A percentile compares a stretch with the other conserved stretches of the same genome.
phyloP scores from a whole-genome alignment of 1,284 basidiomycete genomes.

The Malassezia cuniculi region DNA sequence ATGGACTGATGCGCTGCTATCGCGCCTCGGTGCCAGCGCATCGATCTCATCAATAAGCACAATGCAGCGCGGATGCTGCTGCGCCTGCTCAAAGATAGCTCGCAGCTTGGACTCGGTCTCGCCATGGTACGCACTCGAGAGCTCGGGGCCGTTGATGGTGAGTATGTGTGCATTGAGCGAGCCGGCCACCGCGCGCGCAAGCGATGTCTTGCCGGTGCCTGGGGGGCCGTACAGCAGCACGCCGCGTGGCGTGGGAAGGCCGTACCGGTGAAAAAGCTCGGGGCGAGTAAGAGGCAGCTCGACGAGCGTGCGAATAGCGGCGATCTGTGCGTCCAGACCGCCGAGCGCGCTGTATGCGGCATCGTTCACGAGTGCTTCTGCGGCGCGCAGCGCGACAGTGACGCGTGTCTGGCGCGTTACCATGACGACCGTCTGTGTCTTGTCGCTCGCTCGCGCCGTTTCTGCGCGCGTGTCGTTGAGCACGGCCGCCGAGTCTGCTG shows the following conservation, averaged over 20 bases:
- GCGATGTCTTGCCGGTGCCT: slow-evolving; percentile 44
- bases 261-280: slow-evolving; percentile 76
- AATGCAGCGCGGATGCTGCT: slow-evolving; percentile 62
- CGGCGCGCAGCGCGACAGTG: slow-evolving; percentile 15
- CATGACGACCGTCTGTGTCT: slow-evolving; percentile 12
- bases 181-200: slow-evolving; percentile 36
- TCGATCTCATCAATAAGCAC: slow-evolving; percentile 94
- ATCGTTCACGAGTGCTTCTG: slow-evolving; percentile 38
- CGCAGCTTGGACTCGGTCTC: slow-evolving; percentile 86
- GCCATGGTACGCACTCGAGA: slow-evolving; percentile 86
- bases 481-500: too few species aligned
- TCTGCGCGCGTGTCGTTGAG: background rate
- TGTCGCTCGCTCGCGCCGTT: background rate
- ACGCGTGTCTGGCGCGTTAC: slow-evolving; percentile 30
- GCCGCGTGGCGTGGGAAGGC: slow-evolving; percentile 46
- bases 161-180: slow-evolving; percentile 32
- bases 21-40: slow-evolving; percentile 75
- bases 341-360: slow-evolving; percentile 59
- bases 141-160: slow-evolving; percentile 76
- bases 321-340: slow-evolving; percentile 74
- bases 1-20: slow-evolving; percentile 50
- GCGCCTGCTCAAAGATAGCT: slow-evolving; percentile 75
- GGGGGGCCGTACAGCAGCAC: slow-evolving; percentile 44
- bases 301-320: slow-evolving; percentile 78
- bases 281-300: slow-evolving; percentile 84